Base-by-base conservation (phyloP, 306 rosid genomes). In the Cucurbita pepo region DNA sequence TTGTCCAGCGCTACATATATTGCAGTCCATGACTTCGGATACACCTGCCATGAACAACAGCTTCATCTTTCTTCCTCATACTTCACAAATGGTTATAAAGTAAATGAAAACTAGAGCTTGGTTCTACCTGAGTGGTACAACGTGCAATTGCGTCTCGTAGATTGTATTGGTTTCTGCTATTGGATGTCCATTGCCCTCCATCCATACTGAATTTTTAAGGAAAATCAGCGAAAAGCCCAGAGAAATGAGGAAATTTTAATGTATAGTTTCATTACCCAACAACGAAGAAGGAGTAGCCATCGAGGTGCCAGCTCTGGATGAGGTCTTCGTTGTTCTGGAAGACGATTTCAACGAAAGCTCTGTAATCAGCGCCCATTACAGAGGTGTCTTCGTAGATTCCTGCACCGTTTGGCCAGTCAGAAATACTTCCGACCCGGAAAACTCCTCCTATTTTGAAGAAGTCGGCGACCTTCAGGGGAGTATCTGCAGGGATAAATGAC, bases 21-120 rank as follows among this genome's bases (percentile, higher is more conserved):
- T 14, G 99, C 97, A 14, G 96, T 91, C 99, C 99, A 94, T 19
- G 99, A 89, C 21, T 77, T 73, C n/a, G 99, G 97, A 85, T 94
- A 94, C 6, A 65, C 72, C 72, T 65, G 72, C n/a, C 52, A 6
- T 59, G 25, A 25, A 25, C 62, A 22, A 36, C 5, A 4, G 14
- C 6, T 50, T 50, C 54, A 10, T 44, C 14, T 44, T 30, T 30
- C 34, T 30, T 30, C 34, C 34, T 30, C 34, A 2, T 30, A 0
- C 34, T 30, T 30, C 34, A 30, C 34, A 30, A 30, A 30, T 30
- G 34, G 34, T 30, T 30, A 2, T 30, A 30, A 30, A 30, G 1
- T 30, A 30, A 30, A 30, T 30, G 34, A 30, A 57, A 58, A 58
- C 65, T 4, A 8, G 43, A 59, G n/a, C 25, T 75, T 19, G 37